Base-by-base conservation (phyloP, 2,329 filamentous ascomycete species). In the Drechslerella dactyloides region DNA sequence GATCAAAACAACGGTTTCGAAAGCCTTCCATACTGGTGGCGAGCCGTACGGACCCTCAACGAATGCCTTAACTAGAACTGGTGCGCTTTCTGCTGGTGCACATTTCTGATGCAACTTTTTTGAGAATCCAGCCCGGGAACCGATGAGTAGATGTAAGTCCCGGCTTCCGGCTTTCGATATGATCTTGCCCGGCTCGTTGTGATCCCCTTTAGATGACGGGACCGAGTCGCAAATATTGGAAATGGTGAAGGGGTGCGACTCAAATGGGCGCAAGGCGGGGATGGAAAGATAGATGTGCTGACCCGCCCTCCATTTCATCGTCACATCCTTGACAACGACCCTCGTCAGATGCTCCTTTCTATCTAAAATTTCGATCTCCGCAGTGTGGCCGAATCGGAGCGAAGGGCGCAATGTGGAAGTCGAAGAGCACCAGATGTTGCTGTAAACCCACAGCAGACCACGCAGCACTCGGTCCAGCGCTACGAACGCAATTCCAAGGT, bases 171-270 rank as follows among this genome's bases (percentile, higher is more conserved):
- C 37, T 1, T 50, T 35, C 2, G 17, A 30, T 19, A 48, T 30
- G 19, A n/a, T 40, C 10, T 48, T 55, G 30, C 65, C 60, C 4
- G 66, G 52, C 75, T 94, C 89, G 27, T 93, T 93, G 76, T 96
- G 96, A 68, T 91, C 89, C 55, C 64, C 59, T 4, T 37, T 19
- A 1, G 59, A 33, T 10, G 53, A 2, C 3, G 44, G 6, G 96
- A 84, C 42, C 40, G 21, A 4, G 44, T 66, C 75, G 73, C 75
- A 51, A 51, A 64, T 0, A 92, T 65, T 97, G 1, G 93, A 88
- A 61, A 97, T 93, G 0, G 94, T 97, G 78, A 97, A 97, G 0
- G 93, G 93, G 76, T 97, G 94, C 76, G 96, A 97, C 75, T 96
- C 91, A 68, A 97, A 87, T 1, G 96, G 79, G 0, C 92, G 93